phyloP scores from a whole-genome alignment of 352 stramenopile genomes.

The Globisporangium acanthophoron region DNA sequence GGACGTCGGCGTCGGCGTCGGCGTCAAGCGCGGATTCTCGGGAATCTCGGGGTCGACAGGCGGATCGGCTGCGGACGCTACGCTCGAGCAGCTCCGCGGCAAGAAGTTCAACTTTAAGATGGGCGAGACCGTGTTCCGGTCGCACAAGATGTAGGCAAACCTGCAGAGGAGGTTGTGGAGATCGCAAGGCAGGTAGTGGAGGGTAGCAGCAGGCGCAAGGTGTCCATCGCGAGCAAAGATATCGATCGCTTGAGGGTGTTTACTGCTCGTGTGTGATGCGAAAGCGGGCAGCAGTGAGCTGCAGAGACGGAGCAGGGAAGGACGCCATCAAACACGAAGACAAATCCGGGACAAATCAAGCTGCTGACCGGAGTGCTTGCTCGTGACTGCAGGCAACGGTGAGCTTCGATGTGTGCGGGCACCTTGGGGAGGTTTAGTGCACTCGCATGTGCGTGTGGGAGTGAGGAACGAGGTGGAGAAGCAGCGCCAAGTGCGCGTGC shows the following conservation, averaged over 20 bases:
- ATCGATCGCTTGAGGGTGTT: background rate
- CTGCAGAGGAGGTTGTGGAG: background rate
- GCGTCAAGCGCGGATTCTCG: constrained; percentile 26
- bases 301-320: background rate
- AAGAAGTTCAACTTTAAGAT: constrained; percentile 88
- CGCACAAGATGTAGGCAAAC: constrained; percentile 59
- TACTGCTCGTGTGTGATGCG: background rate
- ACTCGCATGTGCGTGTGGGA: too few species aligned
- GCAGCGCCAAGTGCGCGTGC: too few species aligned
- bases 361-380: too few species aligned
- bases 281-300: too few species aligned
- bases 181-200: background rate
- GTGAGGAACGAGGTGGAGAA: too few species aligned
- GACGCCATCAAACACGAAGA: background rate
- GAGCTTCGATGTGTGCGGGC: too few species aligned
- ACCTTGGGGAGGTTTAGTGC: too few species aligned
- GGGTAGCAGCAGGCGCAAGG: background rate
- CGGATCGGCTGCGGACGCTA: constrained; percentile 19
- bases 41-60: constrained; percentile 2
- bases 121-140: constrained; percentile 69
- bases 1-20: constrained; percentile 22
- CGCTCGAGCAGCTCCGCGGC: constrained; percentile 69
- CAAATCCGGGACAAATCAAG: too few species aligned
- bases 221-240: background rate
- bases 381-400: too few species aligned